A percentile compares a stretch with the other conserved stretches of the same genome.
Evolutionary conservation across 2,329 filamentous ascomycete genomes (phyloP).

Genomic region (Aspergillus arachidicola): DNA sequence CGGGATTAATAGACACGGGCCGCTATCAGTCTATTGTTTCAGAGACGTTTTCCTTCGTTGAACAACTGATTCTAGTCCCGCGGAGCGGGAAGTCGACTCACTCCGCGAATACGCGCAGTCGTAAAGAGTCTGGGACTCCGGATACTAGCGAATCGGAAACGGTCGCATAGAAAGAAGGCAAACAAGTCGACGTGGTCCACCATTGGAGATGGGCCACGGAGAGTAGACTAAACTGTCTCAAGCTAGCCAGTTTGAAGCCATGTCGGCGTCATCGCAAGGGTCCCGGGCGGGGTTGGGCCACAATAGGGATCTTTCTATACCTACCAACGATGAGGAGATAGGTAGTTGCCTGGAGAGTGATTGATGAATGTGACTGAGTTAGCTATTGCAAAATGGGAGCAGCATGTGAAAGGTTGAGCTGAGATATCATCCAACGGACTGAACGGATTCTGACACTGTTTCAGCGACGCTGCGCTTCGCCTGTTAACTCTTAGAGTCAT

Average conservation of each 20-base stretch:
- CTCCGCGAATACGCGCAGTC: background rate
- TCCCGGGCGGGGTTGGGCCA: background rate
- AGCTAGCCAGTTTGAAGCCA: background rate
- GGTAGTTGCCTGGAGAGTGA: no score
- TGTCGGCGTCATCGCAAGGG: background rate
- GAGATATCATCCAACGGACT: background rate
- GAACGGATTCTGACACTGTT: background rate
- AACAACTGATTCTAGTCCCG: background rate
- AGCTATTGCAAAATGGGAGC: no score
- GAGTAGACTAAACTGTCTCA: background rate
- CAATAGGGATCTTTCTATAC: background rate
- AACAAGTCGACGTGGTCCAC: accelerated
- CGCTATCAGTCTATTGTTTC: background rate
- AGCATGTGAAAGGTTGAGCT: no score
- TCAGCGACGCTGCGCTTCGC: background rate
- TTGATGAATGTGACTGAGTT: no score
- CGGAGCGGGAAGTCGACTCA: background rate
- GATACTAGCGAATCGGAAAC: background rate
- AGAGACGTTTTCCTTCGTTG: background rate
- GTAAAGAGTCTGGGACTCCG: background rate
- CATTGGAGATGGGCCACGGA: accelerated
- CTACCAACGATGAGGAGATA: no score
- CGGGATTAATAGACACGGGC: background rate
- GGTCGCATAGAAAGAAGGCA: background rate
- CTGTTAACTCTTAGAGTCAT: background rate